Evolutionary conservation across 31 red algal genomes (phyloP).

Genomic region (Bonnemaisonia californica): DNA sequence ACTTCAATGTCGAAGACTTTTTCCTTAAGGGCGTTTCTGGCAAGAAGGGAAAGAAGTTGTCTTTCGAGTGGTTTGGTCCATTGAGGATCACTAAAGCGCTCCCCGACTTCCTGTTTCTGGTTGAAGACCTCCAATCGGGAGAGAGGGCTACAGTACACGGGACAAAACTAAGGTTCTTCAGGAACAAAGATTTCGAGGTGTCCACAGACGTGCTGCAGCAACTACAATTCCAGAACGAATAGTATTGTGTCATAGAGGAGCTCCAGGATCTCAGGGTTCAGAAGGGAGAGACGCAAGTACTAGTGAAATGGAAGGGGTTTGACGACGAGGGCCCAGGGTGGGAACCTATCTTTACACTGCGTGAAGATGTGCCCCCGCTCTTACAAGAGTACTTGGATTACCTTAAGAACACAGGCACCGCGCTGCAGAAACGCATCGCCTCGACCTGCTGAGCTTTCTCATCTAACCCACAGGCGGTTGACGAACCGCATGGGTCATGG

Average conservation of each 20-base stretch:
- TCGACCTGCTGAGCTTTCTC: no score
- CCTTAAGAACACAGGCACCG: no score
- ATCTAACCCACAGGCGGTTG: no score
- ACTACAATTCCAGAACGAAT: conserved; percentile 1
- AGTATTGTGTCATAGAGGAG: not conserved
- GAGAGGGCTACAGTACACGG: not conserved
- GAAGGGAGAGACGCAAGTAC: not conserved
- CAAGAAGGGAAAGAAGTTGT: conserved; percentile 17
- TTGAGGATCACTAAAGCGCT: not conserved
- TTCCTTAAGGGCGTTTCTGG: conserved; percentile 28
- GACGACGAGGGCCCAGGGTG: no score
- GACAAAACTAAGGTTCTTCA: conserved; percentile 9
- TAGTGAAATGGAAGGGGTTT: not conserved
- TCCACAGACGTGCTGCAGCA: not conserved
- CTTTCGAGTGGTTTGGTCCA: conserved; percentile 27
- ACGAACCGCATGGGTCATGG: no score
- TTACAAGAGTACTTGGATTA: no score
- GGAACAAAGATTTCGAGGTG: conserved; percentile 22
- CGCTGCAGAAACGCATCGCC: no score
- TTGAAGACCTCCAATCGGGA: not conserved
- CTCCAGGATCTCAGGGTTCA: conserved; percentile 1
- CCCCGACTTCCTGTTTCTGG: conserved; percentile 7
- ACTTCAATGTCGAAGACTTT: conserved; percentile 52
- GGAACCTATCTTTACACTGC: no score
- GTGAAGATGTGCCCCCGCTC: no score